Evolutionary conservation across 805 yeast genomes (phyloP).

Genomic region (Phaffomyces antillensis): DNA sequence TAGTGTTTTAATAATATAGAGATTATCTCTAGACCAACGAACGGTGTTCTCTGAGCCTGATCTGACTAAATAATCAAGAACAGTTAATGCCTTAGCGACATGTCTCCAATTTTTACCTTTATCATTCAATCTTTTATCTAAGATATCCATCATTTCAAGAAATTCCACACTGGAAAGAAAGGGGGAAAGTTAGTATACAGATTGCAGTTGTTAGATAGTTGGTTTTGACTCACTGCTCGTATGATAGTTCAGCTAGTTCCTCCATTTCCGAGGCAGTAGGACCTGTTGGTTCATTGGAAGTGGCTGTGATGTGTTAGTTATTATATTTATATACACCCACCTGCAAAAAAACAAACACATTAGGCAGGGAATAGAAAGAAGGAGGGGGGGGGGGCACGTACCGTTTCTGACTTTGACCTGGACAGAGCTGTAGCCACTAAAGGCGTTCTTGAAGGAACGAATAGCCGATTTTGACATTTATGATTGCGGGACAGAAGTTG

Average conservation of each 20-base stretch:
- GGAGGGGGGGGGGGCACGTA: conserved; percentile 7
- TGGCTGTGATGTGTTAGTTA: conserved; percentile 37
- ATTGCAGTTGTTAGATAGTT: background rate
- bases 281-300: conserved; percentile 80
- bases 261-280: conserved; percentile 81
- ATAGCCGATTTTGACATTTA: conserved; percentile 69
- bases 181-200: conserved; percentile 2
- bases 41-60: conserved; percentile 86
- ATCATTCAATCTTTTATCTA: conserved; percentile 86
- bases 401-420: conserved; percentile 81
- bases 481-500: background rate
- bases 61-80: conserved; percentile 82
- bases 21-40: conserved; percentile 83
- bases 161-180: conserved; percentile 51
- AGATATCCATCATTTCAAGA: conserved; percentile 87
- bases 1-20: conserved; percentile 81
- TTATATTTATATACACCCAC: too few relatives aligned
- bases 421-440: conserved; percentile 76
- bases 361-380: too few relatives aligned
- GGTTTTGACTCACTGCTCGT: conserved; percentile 33
- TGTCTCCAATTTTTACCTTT: conserved; percentile 98
- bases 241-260: conserved; percentile 71
- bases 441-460: conserved; percentile 71
- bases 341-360: too few relatives aligned
- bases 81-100: conserved; percentile 82